These are phyloP conservation scores for Zygosaccharomyces rouxii DNA, from an alignment of 805 yeast genomes.

Conservation along the genomic window DNA sequence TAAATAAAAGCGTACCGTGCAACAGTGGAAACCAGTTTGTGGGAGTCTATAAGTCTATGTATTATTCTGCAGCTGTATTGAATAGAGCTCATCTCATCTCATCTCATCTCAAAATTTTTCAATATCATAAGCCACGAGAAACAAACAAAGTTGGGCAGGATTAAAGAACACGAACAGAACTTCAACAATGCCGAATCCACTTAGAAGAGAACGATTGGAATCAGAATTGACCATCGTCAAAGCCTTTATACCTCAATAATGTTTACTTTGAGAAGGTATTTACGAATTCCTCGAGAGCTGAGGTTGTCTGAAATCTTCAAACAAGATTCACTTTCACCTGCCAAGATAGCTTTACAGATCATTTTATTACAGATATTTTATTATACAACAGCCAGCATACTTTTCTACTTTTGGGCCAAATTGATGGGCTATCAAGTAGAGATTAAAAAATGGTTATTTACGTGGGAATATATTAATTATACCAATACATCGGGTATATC, in stretches of 20 bases:
- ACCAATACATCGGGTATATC: slow-evolving; percentile 80
- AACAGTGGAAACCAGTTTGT: too few species aligned
- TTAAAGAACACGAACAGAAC: neutral
- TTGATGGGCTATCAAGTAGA: slow-evolving; percentile 68
- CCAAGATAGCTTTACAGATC: slow-evolving; percentile 64
- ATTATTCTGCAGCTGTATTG: too few species aligned
- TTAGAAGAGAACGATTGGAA: neutral
- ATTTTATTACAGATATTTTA: slow-evolving; percentile 72
- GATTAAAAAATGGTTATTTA: slow-evolving; percentile 61
- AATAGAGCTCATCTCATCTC: slow-evolving; percentile 3
- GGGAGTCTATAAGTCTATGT: neutral
- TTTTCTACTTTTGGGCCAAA: slow-evolving; percentile 61
- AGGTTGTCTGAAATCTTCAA: slow-evolving; percentile 32
- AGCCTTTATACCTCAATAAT: slow-evolving; percentile 5
- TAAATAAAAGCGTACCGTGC: neutral
- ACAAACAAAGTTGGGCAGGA: neutral
- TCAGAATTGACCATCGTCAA: neutral
- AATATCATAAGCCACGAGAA: neutral
- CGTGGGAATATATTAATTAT: slow-evolving; percentile 70
- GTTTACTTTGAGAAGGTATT: slow-evolving; percentile 28
- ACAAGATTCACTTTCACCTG: slow-evolving; percentile 51
- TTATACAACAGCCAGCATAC: slow-evolving; percentile 63
- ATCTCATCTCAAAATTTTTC: slow-evolving; percentile 22
- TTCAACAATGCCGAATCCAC: neutral
- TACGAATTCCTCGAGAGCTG: slow-evolving; percentile 30